Conservation (phyloP, 495 filamentous ascomycete species). For the Penicillium silybi region DNA sequence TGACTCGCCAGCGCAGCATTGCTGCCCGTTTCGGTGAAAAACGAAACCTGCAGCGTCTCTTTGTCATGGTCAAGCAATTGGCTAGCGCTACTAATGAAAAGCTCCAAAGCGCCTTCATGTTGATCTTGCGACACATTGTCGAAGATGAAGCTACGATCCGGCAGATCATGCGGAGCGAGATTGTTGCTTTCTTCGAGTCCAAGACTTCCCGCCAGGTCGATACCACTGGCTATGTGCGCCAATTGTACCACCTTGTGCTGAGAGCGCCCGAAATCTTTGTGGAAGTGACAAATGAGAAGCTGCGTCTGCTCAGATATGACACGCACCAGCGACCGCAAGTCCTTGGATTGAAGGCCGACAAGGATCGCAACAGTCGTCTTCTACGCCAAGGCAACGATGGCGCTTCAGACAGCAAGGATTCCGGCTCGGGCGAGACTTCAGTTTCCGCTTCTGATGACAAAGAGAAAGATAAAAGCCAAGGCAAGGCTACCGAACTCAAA, state of each 20-base stretch:
- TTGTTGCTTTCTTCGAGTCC: slow-evolving; percentile 65
- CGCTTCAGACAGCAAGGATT: slow-evolving; percentile 30
- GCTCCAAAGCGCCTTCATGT: slow-evolving; percentile 76
- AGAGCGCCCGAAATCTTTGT: slow-evolving; percentile 85
- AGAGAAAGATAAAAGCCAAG: slow-evolving; percentile 58
- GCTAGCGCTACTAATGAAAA: slow-evolving; percentile 69
- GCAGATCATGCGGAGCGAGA: slow-evolving; percentile 90
- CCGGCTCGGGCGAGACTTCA: slow-evolving; percentile 25
- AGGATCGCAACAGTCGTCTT: slow-evolving; percentile 23
- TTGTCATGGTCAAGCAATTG: slow-evolving; percentile 91
- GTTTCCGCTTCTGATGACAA: slow-evolving; percentile 41
- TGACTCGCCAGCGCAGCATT: slow-evolving; percentile 73
- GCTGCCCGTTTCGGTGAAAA: slow-evolving; percentile 78
- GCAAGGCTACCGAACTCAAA: slow-evolving; percentile 66
- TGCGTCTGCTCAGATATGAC: slow-evolving; percentile 65
- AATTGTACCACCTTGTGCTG: slow-evolving; percentile 76
- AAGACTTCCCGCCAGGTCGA: slow-evolving; percentile 64
- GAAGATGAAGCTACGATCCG: slow-evolving; percentile 90
- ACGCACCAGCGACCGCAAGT: slow-evolving; percentile 52
- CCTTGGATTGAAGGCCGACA: slow-evolving; percentile 56
- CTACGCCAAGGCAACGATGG: slow-evolving; percentile 28
- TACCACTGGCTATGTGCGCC: slow-evolving; percentile 65
- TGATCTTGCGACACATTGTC: slow-evolving; percentile 86
- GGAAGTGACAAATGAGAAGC: slow-evolving; percentile 81
- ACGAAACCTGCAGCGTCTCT: slow-evolving; percentile 81